A percentile compares a stretch with the other conserved stretches of the same genome.
Evolutionary conservation across 495 filamentous ascomycete species (phyloP).

Genomic region (Hyaloscypha bicolor): DNA sequence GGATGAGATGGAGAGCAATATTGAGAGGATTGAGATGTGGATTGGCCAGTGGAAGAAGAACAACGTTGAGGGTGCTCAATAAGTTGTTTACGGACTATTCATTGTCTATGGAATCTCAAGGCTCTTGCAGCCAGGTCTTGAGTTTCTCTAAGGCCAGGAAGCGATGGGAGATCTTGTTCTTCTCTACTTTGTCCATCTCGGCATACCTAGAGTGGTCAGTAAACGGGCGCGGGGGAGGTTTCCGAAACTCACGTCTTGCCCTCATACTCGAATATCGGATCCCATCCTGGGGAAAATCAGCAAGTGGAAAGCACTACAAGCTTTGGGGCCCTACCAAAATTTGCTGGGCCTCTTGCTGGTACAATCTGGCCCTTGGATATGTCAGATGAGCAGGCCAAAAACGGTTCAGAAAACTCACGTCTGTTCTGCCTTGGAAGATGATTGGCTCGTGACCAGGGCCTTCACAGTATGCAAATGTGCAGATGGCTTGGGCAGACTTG

Average conservation of each 20-base stretch:
- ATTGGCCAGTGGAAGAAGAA: constrained; percentile 78
- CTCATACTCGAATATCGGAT: constrained; percentile 93
- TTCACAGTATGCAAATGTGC: constrained; percentile 90
- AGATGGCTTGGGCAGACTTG: constrained; percentile 88
- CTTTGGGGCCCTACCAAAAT: constrained; percentile 65
- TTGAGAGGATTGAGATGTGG: constrained; percentile 84
- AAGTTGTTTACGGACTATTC: constrained; percentile 10
- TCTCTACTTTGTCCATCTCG: constrained; percentile 90
- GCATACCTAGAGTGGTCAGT: constrained; percentile 59
- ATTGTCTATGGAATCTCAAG: constrained; percentile 13
- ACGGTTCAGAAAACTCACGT: constrained; percentile 36
- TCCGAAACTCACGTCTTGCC: constrained; percentile 73
- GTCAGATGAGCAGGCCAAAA: constrained; percentile 37
- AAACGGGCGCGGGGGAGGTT: neutral
- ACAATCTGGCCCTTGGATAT: constrained; percentile 68
- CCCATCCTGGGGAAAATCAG: constrained; percentile 68
- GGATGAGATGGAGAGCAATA: constrained; percentile 84
- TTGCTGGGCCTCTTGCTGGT: constrained; percentile 67
- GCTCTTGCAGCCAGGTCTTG: constrained; percentile 74
- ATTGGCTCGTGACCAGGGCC: constrained; percentile 83
- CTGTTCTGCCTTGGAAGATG: constrained; percentile 88
- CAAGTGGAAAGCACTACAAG: neutral
- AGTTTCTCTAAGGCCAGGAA: constrained; percentile 83
- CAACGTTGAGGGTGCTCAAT: constrained; percentile 34
- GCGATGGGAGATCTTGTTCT: constrained; percentile 94